Conservation (phyloP, 352 stramenopile genomes). For the Pythium dissotocum region DNA sequence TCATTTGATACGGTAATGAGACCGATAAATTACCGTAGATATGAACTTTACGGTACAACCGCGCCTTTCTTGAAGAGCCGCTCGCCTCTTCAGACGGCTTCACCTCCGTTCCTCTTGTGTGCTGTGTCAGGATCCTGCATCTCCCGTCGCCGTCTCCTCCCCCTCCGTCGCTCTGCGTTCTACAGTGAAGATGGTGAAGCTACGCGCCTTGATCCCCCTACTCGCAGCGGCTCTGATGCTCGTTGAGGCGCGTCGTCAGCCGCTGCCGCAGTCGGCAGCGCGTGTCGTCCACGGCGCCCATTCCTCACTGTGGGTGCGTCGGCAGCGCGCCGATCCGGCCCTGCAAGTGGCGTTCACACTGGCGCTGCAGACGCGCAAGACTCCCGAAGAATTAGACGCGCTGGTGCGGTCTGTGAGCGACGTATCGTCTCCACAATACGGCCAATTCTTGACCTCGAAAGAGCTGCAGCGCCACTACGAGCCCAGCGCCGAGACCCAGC, state of each 20-base stretch:
- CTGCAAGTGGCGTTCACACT: slow-evolving; percentile 39
- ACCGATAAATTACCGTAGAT: background rate
- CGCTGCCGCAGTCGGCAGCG: background rate
- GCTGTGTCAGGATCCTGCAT: background rate
- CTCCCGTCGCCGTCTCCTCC: background rate
- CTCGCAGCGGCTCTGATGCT: background rate
- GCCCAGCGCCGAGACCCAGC: slow-evolving; percentile 25
- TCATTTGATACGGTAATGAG: background rate
- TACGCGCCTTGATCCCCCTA: background rate
- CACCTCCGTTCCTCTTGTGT: background rate
- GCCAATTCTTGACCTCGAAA: slow-evolving; percentile 37
- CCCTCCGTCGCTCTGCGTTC: background rate
- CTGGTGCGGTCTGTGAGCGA: slow-evolving; percentile 49
- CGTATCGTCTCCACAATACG: slow-evolving; percentile 48
- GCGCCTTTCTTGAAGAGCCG: background rate
- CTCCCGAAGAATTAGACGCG: slow-evolving; percentile 37
- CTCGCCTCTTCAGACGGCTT: background rate
- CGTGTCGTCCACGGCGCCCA: slow-evolving; percentile 20
- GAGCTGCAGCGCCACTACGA: slow-evolving; percentile 44
- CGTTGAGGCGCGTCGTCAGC: slow-evolving; percentile 9
- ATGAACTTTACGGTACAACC: background rate
- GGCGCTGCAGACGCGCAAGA: slow-evolving; percentile 34
- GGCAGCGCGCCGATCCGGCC: slow-evolving; percentile 30
- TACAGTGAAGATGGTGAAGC: background rate
- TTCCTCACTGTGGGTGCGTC: slow-evolving; percentile 10